A percentile compares a stretch with the other conserved stretches of the same genome.
Conservation (phyloP, 1,284 basidiomycete genomes). For the Violaceomyces palustris region DNA sequence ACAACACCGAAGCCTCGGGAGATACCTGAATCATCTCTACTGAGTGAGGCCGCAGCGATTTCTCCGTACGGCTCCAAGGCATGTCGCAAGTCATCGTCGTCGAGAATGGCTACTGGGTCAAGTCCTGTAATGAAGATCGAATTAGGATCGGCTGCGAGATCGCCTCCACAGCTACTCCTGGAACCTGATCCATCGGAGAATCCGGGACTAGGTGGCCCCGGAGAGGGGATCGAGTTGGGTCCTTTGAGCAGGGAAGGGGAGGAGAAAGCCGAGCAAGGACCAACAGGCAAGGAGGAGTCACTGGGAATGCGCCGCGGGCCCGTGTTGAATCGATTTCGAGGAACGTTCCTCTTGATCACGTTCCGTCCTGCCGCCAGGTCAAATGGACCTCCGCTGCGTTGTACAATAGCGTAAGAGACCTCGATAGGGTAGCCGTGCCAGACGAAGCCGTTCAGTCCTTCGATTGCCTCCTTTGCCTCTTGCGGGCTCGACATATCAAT, state of each 20-base stretch:
- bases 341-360: conserved; percentile 24
- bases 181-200: conserved; percentile 1
- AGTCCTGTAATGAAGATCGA: conserved; percentile 17
- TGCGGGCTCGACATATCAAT: conserved; percentile 44
- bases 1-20: conserved; percentile 21
- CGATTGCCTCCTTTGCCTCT: conserved; percentile 41
- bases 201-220: background rate
- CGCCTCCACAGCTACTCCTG: background rate
- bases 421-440: conserved; percentile 51
- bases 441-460: conserved; percentile 33
- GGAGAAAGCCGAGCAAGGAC: background rate
- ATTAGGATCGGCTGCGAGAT: conserved; percentile 1
- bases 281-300: conserved; percentile 1
- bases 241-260: background rate
- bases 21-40: conserved; percentile 9
- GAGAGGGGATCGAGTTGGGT: background rate
- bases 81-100: conserved; percentile 17
- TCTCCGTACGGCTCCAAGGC: conserved; percentile 16
- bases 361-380: conserved; percentile 15
- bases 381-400: conserved; percentile 44
- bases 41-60: conserved; percentile 7
- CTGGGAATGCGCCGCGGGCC: conserved; percentile 17
- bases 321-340: conserved; percentile 30
- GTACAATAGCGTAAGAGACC: conserved; percentile 50
- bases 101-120: conserved; percentile 13